A percentile compares a stretch with the other conserved stretches of the same genome.
phyloP scores from a whole-genome alignment of 78 protist genomes.

The Dictyostelium capitatum region DNA sequence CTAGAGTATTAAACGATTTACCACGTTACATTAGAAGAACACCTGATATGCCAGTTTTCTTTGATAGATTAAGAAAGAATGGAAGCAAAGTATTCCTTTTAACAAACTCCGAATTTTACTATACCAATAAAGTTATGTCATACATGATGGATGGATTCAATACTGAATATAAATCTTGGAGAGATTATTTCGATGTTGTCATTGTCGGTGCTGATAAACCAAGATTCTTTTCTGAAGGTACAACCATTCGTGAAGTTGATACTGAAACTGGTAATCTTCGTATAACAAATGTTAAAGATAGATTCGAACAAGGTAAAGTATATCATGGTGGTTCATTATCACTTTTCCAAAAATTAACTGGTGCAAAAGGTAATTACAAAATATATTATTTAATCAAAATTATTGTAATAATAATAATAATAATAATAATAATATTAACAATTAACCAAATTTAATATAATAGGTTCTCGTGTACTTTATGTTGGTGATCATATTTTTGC shows the following conservation, averaged over 20 bases:
- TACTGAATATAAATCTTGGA: slow-evolving; percentile 70
- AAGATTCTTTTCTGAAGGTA: slow-evolving; percentile 85
- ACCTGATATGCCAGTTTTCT: slow-evolving; percentile 58
- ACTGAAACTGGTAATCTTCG: slow-evolving; percentile 69
- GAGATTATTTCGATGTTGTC: slow-evolving; percentile 73
- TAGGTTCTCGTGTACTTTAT: slow-evolving; percentile 61
- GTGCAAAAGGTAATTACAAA: slow-evolving; percentile 68
- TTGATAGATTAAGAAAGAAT: slow-evolving; percentile 74
- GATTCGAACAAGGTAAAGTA: slow-evolving; percentile 79
- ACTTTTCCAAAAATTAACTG: slow-evolving; percentile 76
- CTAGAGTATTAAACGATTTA: slow-evolving; percentile 67
- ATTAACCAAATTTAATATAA: not conserved
- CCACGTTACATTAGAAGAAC: slow-evolving; percentile 79
- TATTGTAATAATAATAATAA: too few relatives aligned
- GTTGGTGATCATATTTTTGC: slow-evolving; percentile 89
- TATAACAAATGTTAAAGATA: slow-evolving; percentile 67
- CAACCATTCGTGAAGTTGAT: slow-evolving; percentile 86
- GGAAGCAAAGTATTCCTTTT: slow-evolving; percentile 67
- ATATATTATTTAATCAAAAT: too few relatives aligned
- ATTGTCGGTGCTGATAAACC: slow-evolving; percentile 88
- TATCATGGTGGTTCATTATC: slow-evolving; percentile 86
- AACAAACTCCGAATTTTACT: slow-evolving; percentile 78
- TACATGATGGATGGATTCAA: slow-evolving; percentile 63
- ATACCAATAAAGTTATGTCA: slow-evolving; percentile 82
- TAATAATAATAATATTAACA: not conserved